These are phyloP conservation scores for Candida sanyiensis DNA, from an alignment of 805 yeast genomes.

Conservation along the genomic window DNA sequence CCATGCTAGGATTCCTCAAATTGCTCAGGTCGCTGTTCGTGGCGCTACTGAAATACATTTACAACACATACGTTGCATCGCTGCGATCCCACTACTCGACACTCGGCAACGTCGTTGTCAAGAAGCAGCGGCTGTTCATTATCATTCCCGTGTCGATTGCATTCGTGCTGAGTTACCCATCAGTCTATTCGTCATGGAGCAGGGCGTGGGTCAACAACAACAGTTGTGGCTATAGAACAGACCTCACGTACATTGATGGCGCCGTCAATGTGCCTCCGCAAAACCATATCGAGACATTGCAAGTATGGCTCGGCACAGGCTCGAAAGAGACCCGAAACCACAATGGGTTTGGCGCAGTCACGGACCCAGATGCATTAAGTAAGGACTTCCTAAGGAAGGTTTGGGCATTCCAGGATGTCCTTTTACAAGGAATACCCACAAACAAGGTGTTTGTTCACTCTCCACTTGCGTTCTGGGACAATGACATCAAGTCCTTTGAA, in stretches of 20 bases:
- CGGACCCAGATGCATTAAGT: conserved; percentile 28
- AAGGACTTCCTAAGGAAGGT: conserved; percentile 33
- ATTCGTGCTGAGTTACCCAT: conserved; percentile 44
- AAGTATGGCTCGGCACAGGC: conserved; percentile 5
- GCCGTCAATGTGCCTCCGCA: background rate
- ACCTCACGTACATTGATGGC: conserved; percentile 3
- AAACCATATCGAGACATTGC: conserved; percentile 6
- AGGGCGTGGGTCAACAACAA: conserved; percentile 1
- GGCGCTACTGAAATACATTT: conserved; percentile 15
- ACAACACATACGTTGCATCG: conserved; percentile 11
- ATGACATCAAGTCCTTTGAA: conserved; percentile 24
- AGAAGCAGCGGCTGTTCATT: conserved; percentile 37
- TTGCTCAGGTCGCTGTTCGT: conserved; percentile 17
- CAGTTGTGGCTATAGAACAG: conserved; percentile 3
- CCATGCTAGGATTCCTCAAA: conserved; percentile 23
- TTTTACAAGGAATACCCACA: conserved; percentile 21
- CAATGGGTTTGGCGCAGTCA: background rate
- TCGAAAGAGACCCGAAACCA: background rate
- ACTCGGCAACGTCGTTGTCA: conserved; percentile 28
- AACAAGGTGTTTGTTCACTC: conserved; percentile 28
- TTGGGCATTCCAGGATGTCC: conserved; percentile 29
- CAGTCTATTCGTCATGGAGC: conserved; percentile 32
- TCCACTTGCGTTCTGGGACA: conserved; percentile 41
- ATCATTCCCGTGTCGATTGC: conserved; percentile 44
- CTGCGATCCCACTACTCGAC: conserved; percentile 20